A percentile compares a stretch with the other conserved stretches of the same genome.
Evolutionary conservation across 2,329 filamentous ascomycete species (phyloP).

Genomic region (Neofusicoccum cordaticola): DNA sequence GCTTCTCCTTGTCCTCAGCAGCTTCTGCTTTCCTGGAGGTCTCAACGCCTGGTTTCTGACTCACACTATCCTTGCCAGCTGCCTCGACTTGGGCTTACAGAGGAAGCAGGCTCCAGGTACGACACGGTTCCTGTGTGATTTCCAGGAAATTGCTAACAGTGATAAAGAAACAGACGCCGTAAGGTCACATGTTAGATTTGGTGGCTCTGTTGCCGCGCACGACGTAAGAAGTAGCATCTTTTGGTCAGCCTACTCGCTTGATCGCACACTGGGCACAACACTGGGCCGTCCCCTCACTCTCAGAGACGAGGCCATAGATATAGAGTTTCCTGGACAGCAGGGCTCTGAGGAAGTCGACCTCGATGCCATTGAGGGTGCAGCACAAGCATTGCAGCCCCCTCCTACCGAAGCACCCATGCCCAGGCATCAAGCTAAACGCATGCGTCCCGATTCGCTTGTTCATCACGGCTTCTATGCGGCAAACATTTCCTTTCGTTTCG

Average conservation of each 20-base stretch:
- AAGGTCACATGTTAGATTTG: constrained; percentile 38
- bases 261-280: constrained; percentile 53
- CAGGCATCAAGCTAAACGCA: background rate
- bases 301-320: constrained; percentile 55
- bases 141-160: background rate
- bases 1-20: constrained; percentile 48
- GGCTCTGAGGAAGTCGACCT: constrained; percentile 20
- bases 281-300: constrained; percentile 57
- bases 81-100: constrained; percentile 53
- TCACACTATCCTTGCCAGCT: constrained; percentile 53
- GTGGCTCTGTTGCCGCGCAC: constrained; percentile 44
- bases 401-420: background rate
- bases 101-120: constrained; percentile 27
- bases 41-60: constrained; percentile 56
- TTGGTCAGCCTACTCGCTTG: constrained; percentile 54
- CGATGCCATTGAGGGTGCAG: background rate
- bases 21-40: constrained; percentile 50
- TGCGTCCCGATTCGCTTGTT: background rate
- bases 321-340: constrained; percentile 40
- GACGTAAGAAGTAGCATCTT: constrained; percentile 57
- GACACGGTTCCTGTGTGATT: background rate
- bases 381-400: background rate
- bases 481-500: constrained; percentile 35
- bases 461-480: background rate
- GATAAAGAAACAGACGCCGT: background rate